Evolutionary conservation across 2,329 filamentous ascomycete species (phyloP).

Genomic region (Claviceps cyperi): DNA sequence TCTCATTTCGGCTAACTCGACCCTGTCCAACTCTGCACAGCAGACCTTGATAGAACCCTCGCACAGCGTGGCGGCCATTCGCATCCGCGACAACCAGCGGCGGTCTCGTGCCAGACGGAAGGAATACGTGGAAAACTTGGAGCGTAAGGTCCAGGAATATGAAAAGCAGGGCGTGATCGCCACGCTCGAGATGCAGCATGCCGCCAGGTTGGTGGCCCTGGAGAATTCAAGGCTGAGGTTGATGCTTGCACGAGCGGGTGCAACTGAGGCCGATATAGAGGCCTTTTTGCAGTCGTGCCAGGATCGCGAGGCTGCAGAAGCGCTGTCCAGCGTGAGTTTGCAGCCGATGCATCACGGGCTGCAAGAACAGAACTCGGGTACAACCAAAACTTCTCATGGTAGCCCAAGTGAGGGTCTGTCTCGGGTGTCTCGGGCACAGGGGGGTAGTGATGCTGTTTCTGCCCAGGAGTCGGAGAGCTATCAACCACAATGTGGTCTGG

Average conservation of each 20-base stretch:
- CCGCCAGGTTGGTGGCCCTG: slow-evolving; percentile 32
- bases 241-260: slow-evolving; percentile 26
- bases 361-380: not conserved
- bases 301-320: slow-evolving; percentile 17
- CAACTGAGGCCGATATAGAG: slow-evolving; percentile 24
- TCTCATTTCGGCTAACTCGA: not conserved
- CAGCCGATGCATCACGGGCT: slow-evolving; percentile 4
- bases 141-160: slow-evolving; percentile 30
- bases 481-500: not conserved
- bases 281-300: slow-evolving; percentile 24
- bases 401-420: not conserved
- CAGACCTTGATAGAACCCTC: slow-evolving; percentile 9
- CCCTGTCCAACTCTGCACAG: not conserved
- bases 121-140: slow-evolving; percentile 34
- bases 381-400: not conserved
- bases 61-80: slow-evolving; percentile 19
- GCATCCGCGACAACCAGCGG: slow-evolving; percentile 38
- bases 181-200: slow-evolving; percentile 37
- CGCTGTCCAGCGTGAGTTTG: slow-evolving; percentile 8
- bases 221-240: slow-evolving; percentile 32
- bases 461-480: not conserved
- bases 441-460: not conserved
- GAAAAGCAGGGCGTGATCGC: slow-evolving; percentile 34
- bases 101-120: slow-evolving; percentile 35
- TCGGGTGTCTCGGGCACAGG: not conserved